phyloP scores from a whole-genome alignment of 805 yeast species.

The Nakazawaea peltata region DNA sequence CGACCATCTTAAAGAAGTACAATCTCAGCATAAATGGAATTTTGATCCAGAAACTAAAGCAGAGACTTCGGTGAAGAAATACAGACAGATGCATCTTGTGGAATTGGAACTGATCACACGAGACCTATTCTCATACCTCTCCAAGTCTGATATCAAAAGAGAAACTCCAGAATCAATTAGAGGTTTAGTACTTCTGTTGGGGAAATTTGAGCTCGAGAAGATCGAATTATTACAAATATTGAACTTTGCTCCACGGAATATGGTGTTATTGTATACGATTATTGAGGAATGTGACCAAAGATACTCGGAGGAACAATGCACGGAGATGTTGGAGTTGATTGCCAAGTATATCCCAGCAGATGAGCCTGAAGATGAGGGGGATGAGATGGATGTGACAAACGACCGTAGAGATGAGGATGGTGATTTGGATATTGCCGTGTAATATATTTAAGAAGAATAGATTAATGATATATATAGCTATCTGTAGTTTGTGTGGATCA shows the following conservation, averaged over 20 bases:
- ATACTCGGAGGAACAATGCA: constrained; percentile 59
- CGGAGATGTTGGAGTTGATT: constrained; percentile 49
- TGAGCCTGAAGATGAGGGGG: constrained; percentile 18
- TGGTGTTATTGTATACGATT: constrained; percentile 72
- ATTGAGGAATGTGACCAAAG: constrained; percentile 92
- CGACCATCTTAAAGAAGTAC: constrained; percentile 41
- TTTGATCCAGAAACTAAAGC: constrained; percentile 20
- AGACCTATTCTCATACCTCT: constrained; percentile 37
- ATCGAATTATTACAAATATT: constrained; percentile 80
- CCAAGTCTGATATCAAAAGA: constrained; percentile 24
- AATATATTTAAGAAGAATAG: too few relatives aligned
- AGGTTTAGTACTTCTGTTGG: constrained; percentile 35
- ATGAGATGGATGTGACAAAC: constrained; percentile 6
- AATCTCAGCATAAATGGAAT: constrained; percentile 38
- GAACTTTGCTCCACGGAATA: constrained; percentile 69
- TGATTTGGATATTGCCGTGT: not conserved
- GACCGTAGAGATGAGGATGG: not conserved
- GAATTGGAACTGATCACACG: constrained; percentile 43
- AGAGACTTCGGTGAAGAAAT: constrained; percentile 21
- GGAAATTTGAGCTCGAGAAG: constrained; percentile 56
- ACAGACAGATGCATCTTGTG: constrained; percentile 24
- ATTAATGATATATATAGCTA: too few relatives aligned
- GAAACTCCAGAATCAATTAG: constrained; percentile 24
- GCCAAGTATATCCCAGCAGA: constrained; percentile 42
- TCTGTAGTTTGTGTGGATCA: not conserved